phyloP scores from a whole-genome alignment of 2,329 filamentous ascomycete genomes.

The Furcasterigmium sp. region DNA sequence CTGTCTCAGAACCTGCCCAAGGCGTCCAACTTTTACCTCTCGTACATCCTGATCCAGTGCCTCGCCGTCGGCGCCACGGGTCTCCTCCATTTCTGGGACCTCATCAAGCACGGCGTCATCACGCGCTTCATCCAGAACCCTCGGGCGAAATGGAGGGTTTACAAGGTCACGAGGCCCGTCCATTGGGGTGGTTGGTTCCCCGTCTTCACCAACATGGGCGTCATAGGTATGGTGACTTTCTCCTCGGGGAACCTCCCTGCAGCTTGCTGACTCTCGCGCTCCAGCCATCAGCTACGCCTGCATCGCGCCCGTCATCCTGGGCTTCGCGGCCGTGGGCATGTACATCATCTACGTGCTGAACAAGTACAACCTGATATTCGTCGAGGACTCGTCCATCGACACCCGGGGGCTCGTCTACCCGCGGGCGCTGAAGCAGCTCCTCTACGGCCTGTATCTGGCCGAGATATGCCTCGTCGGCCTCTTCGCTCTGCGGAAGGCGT shows the following conservation, averaged over 20 bases:
- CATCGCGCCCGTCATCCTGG: slow-evolving; percentile 79
- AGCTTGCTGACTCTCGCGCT: slow-evolving; percentile 11
- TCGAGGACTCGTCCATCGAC: slow-evolving; percentile 75
- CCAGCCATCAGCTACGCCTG: slow-evolving; percentile 77
- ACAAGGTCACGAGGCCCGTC: slow-evolving; percentile 66
- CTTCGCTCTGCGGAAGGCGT: slow-evolving; percentile 63
- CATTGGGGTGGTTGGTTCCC: slow-evolving; percentile 83
- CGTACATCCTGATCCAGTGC: slow-evolving; percentile 91
- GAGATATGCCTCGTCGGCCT: slow-evolving; percentile 81
- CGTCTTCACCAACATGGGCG: slow-evolving; percentile 73
- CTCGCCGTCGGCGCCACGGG: slow-evolving; percentile 71
- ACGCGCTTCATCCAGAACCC: slow-evolving; percentile 74
- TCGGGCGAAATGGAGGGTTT: slow-evolving; percentile 72
- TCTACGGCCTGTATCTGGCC: slow-evolving; percentile 77
- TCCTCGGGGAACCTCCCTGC: too few relatives aligned
- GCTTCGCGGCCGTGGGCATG: slow-evolving; percentile 75
- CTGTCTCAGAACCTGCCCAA: slow-evolving; percentile 67
- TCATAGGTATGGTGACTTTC: slow-evolving; percentile 73
- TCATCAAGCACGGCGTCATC: slow-evolving; percentile 52
- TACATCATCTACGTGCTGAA: slow-evolving; percentile 81
- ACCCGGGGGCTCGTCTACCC: slow-evolving; percentile 86
- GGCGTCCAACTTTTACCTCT: slow-evolving; percentile 82
- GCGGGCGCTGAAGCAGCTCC: slow-evolving; percentile 79
- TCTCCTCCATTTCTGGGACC: slow-evolving; percentile 65
- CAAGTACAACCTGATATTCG: slow-evolving; percentile 86